Evolutionary conservation across 148 eudicot genomes (phyloP).

Genomic region (Gaultheria prostrata): DNA sequence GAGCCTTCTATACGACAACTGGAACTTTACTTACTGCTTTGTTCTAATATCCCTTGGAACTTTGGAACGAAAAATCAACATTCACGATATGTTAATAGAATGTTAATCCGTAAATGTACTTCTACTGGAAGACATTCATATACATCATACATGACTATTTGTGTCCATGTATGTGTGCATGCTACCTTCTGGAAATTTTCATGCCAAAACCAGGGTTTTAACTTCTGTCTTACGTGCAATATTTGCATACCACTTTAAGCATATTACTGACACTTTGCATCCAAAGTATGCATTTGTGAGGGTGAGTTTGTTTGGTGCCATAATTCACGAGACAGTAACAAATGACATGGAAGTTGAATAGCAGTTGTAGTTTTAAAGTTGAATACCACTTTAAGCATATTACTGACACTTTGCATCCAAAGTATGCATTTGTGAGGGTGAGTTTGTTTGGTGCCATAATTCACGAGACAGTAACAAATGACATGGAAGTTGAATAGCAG

Average conservation of each 20-base stretch:
- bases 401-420: not conserved
- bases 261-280: not conserved
- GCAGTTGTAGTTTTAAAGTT: too few relatives aligned
- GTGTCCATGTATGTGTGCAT: not conserved
- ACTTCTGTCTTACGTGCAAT: not conserved
- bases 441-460: not conserved
- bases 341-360: too few relatives aligned
- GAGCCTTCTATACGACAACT: not conserved
- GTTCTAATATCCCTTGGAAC: not conserved
- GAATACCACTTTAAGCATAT: not conserved
- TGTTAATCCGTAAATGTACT: not conserved
- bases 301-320: not conserved
- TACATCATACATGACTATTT: not conserved
- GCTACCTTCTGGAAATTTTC: not conserved
- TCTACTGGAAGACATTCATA: not conserved
- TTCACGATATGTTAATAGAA: not conserved
- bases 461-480: not conserved
- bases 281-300: not conserved
- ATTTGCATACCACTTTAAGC: not conserved
- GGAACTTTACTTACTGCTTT: not conserved
- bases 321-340: not conserved
- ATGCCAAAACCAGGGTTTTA: not conserved
- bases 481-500: not conserved
- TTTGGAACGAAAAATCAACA: not conserved
- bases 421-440: not conserved